Conservation (phyloP, 805 yeast species). For the Phaffomyces opuntiae region DNA sequence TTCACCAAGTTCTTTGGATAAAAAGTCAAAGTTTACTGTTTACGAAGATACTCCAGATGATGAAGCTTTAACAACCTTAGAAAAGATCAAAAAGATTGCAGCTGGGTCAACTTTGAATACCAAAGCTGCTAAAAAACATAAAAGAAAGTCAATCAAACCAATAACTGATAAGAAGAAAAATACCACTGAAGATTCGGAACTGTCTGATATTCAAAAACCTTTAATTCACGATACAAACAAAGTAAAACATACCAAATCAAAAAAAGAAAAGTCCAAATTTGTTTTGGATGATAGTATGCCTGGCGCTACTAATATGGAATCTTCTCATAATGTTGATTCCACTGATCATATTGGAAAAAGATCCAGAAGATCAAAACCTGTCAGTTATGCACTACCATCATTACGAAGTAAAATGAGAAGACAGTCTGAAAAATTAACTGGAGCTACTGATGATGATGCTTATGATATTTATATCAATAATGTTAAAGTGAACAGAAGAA, state of each 20-base stretch:
- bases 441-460: slow-evolving; percentile 39
- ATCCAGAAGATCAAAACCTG: slow-evolving; percentile 45
- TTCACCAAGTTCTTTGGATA: slow-evolving; percentile 10
- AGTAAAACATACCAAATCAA: slow-evolving; percentile 23
- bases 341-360: slow-evolving; percentile 22
- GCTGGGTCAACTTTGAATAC: slow-evolving; percentile 9
- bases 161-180: neutral
- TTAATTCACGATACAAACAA: slow-evolving; percentile 16
- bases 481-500: slow-evolving; percentile 6
- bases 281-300: slow-evolving; percentile 35
- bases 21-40: slow-evolving; percentile 12
- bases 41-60: slow-evolving; percentile 18
- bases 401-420: slow-evolving; percentile 64
- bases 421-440: slow-evolving; percentile 49
- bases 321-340: slow-evolving; percentile 10
- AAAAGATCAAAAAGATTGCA: slow-evolving; percentile 14
- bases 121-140: slow-evolving; percentile 1
- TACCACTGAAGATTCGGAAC: neutral
- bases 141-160: neutral
- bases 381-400: slow-evolving; percentile 65
- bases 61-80: slow-evolving; percentile 1
- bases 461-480: slow-evolving; percentile 3
- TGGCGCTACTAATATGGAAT: neutral
- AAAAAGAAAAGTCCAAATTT: slow-evolving; percentile 23
- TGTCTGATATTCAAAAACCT: slow-evolving; percentile 18